Conservation (phyloP, 2,329 filamentous ascomycete genomes). For the Didymosphaeria variabile region DNA sequence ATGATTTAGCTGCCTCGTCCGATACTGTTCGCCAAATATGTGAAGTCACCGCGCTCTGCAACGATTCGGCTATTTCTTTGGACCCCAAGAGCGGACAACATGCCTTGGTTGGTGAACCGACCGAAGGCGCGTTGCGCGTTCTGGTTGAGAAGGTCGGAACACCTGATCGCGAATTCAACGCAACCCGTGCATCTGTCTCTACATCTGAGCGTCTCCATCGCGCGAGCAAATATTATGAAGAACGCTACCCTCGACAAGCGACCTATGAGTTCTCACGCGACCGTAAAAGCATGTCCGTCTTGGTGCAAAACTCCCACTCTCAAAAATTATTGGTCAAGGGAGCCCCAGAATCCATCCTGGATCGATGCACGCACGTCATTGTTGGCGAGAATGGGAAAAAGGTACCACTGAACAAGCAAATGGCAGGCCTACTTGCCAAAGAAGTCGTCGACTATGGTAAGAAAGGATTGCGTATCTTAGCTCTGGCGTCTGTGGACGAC, state of each 20-base stretch:
- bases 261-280: constrained; percentile 98
- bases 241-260: constrained; percentile 75
- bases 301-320: constrained; percentile 74
- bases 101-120: constrained; percentile 90
- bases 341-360: constrained; percentile 91
- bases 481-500: constrained; percentile 84
- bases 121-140: constrained; percentile 90
- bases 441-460: constrained; percentile 93
- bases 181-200: constrained; percentile 57
- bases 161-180: constrained; percentile 69
- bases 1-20: constrained; percentile 75
- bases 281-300: constrained; percentile 98
- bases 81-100: constrained; percentile 79
- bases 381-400: constrained; percentile 81
- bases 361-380: constrained; percentile 85
- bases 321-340: constrained; percentile 94
- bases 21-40: constrained; percentile 81
- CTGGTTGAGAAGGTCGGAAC: constrained; percentile 95
- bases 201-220: constrained; percentile 75
- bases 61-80: constrained; percentile 84
- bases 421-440: constrained; percentile 74
- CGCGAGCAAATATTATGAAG: constrained; percentile 85
- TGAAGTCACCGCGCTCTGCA: constrained; percentile 79
- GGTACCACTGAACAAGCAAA: constrained; percentile 74
- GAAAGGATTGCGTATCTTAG: constrained; percentile 91